These are phyloP conservation scores for Marsdenia floribunda DNA, from an alignment of 257 asterid species.

Conservation along the genomic window DNA sequence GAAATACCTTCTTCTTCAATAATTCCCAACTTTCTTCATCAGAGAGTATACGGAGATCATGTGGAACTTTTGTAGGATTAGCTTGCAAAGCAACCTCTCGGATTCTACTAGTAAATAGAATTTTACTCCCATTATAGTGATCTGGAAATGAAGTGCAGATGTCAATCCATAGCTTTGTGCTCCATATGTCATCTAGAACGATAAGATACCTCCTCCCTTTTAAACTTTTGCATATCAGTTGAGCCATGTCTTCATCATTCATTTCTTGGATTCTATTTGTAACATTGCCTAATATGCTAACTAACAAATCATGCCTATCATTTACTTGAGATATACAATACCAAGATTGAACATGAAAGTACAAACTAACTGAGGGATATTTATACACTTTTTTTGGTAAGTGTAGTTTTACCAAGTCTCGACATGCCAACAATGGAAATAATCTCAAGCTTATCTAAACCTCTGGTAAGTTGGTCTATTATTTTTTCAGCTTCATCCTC, in stretches of 20 bases:
- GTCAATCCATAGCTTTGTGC: constrained; percentile 7
- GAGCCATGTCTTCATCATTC: too few species aligned
- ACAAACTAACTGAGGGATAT: background rate
- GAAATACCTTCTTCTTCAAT: too few species aligned
- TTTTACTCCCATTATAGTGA: too few species aligned
- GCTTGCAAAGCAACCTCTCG: too few species aligned
- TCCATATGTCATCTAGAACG: constrained; percentile 23
- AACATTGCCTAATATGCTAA: constrained; percentile 6
- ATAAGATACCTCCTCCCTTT: constrained; percentile 12
- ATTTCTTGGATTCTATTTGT: too few species aligned
- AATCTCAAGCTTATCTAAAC: background rate
- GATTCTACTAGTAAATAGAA: too few species aligned
- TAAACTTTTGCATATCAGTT: background rate
- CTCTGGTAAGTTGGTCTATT: constrained; percentile 5
- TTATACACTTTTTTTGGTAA: too few species aligned
- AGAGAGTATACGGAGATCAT: too few species aligned
- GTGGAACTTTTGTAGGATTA: too few species aligned
- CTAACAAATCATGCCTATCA: constrained; percentile 1
- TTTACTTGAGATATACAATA: constrained; percentile 12
- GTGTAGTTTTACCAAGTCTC: constrained; percentile 26
- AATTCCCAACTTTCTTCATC: too few species aligned
- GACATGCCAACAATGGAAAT: constrained; percentile 10
- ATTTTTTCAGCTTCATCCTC: too few species aligned
- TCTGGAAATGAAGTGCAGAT: too few species aligned
- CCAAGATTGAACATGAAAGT: constrained; percentile 20